Conservation (phyloP, 139 green algal species). For the Tetradesmus obliquus region DNA sequence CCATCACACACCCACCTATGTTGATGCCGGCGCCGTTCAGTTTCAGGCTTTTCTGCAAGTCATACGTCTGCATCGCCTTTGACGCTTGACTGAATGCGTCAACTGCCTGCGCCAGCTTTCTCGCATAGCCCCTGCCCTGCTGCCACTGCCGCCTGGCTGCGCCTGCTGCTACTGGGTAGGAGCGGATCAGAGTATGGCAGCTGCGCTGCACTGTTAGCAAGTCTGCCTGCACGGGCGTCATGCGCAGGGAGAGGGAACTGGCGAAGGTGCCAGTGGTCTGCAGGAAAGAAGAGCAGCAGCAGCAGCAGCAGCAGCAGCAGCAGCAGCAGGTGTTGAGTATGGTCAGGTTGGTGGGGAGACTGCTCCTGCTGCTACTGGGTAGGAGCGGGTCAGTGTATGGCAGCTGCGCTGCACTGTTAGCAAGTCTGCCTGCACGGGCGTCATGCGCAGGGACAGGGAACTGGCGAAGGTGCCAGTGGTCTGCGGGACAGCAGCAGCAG, state of each 20-base stretch:
- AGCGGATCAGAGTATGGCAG: neutral
- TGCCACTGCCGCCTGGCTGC: neutral
- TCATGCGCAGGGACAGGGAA: neutral
- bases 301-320: too few species aligned
- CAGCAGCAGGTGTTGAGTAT: too few species aligned
- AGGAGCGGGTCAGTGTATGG: neutral
- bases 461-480: neutral
- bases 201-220: neutral
- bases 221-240: neutral
- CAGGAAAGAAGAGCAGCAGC: neutral
- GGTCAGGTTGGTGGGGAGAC: too few species aligned
- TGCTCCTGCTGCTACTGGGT: too few species aligned
- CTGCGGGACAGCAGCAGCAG: neutral
- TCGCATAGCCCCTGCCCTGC: neutral
- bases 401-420: neutral
- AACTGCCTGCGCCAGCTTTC: neutral
- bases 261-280: neutral
- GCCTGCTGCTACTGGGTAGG: neutral
- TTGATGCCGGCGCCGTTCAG: neutral
- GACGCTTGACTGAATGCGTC: neutral
- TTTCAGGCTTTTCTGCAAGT: neutral
- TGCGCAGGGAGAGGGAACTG: neutral
- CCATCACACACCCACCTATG: neutral
- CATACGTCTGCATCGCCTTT: neutral
- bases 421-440: neutral